Conservation (phyloP, 2,329 filamentous ascomycete genomes). For the Ascochyta clinopodiicola region DNA sequence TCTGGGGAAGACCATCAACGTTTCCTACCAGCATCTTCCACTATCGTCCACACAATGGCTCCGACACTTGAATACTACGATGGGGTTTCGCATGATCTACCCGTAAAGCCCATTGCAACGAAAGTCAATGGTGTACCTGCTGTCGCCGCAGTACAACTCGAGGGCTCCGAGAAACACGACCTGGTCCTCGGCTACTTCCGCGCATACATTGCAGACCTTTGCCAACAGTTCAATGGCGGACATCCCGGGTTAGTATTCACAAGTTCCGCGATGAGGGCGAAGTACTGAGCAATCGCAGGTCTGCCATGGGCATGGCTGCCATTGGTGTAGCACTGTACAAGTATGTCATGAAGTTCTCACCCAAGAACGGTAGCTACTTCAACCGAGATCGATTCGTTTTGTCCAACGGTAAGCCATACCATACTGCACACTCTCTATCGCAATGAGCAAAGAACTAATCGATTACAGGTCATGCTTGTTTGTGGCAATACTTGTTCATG, state of each 20-base stretch:
- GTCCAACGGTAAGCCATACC: constrained; percentile 42
- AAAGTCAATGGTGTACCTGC: constrained; percentile 21
- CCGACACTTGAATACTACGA: constrained; percentile 19
- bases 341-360: constrained; percentile 67
- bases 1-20: neutral
- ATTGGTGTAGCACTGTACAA: constrained; percentile 69
- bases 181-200: constrained; percentile 22
- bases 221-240: constrained; percentile 10
- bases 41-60: constrained; percentile 8
- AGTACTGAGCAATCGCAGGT: constrained; percentile 2
- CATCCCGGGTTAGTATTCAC: constrained; percentile 1
- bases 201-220: constrained; percentile 17
- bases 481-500: constrained; percentile 61
- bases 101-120: constrained; percentile 17
- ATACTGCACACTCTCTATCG: neutral
- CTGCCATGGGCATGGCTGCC: constrained; percentile 66
- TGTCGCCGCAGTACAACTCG: constrained; percentile 16
- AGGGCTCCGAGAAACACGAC: constrained; percentile 17
- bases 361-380: constrained; percentile 63
- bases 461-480: constrained; percentile 53
- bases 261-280: no score
- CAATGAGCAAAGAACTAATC: neutral
- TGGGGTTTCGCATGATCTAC: constrained; percentile 15
- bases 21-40: neutral
- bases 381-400: constrained; percentile 69